Evolutionary conservation across 2,329 filamentous ascomycete genomes (phyloP).

Genomic region (Pseudocercospora crystallina): DNA sequence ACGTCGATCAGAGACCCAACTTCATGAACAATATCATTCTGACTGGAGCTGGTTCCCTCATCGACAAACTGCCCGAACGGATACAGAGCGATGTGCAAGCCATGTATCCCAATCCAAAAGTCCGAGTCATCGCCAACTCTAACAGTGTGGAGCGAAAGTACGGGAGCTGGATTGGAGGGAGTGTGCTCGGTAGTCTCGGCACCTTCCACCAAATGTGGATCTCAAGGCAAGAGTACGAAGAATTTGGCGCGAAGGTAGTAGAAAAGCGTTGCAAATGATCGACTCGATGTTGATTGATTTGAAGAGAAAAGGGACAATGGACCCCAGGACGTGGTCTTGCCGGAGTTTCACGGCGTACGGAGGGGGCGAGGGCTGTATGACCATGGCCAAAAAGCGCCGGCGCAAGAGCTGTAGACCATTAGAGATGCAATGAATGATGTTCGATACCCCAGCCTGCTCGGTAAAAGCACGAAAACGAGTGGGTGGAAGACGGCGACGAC

Average conservation of each 20-base stretch:
- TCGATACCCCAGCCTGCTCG: too few relatives aligned
- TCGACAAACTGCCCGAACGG: conserved; percentile 90
- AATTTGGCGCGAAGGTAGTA: conserved; percentile 85
- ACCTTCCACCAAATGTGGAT: conserved; percentile 99
- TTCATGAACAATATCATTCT: conserved; percentile 89
- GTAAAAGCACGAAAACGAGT: too few relatives aligned
- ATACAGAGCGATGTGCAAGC: conserved; percentile 78
- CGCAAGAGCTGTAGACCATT: too few relatives aligned
- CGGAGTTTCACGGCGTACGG: too few relatives aligned
- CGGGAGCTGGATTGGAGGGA: conserved; percentile 93
- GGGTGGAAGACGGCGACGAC: too few relatives aligned
- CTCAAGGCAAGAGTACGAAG: conserved; percentile 93
- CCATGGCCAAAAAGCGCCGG: too few relatives aligned
- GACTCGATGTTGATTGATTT: too few relatives aligned
- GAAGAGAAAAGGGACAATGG: too few relatives aligned
- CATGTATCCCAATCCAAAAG: conserved; percentile 80
- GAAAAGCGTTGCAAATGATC: conserved; percentile 90
- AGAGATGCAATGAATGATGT: too few relatives aligned
- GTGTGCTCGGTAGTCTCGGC: conserved; percentile 89
- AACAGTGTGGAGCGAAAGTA: conserved; percentile 87
- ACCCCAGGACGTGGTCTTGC: too few relatives aligned
- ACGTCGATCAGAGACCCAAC: conserved; percentile 82
- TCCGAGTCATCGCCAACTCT: conserved; percentile 84
- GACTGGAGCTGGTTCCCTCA: conserved; percentile 80
- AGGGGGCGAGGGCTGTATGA: too few relatives aligned